Evolutionary conservation across 2,329 filamentous ascomycete species (phyloP).

Genomic region (Nectriaceae sp.): DNA sequence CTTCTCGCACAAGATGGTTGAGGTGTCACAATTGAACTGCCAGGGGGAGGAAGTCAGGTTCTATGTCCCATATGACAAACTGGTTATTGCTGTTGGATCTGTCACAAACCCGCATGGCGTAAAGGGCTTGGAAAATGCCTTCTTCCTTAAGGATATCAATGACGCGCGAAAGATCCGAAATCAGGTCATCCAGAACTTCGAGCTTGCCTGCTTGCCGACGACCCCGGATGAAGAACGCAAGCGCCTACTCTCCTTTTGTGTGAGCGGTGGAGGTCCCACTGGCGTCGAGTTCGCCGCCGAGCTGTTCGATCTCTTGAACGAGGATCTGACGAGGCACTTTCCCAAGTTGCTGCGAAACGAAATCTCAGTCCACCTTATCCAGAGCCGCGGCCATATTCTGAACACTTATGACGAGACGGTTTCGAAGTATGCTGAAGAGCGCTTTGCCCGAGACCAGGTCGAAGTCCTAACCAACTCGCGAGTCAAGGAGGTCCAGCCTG

Average conservation of each 20-base stretch:
- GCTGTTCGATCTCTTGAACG: slow-evolving; percentile 93
- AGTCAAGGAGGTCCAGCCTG: slow-evolving; percentile 82
- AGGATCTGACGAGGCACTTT: slow-evolving; percentile 83
- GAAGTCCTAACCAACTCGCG: slow-evolving; percentile 90
- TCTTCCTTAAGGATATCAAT: slow-evolving; percentile 93
- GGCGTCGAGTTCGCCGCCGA: slow-evolving; percentile 98
- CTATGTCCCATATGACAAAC: slow-evolving; percentile 96
- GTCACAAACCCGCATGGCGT: slow-evolving; percentile 95
- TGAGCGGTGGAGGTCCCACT: slow-evolving; percentile 92
- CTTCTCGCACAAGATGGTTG: slow-evolving; percentile 87
- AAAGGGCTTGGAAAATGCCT: slow-evolving; percentile 88
- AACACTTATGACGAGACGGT: slow-evolving; percentile 98
- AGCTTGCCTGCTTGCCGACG: slow-evolving; percentile 88
- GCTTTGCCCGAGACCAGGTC: slow-evolving; percentile 88
- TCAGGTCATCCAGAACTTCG: slow-evolving; percentile 84
- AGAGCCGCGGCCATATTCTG: slow-evolving; percentile 90
- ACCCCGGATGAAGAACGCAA: slow-evolving; percentile 85
- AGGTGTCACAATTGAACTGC: slow-evolving; percentile 73
- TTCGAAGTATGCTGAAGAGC: slow-evolving; percentile 87
- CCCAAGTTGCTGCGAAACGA: slow-evolving; percentile 92
- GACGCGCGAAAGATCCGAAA: slow-evolving; percentile 91
- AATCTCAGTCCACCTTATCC: slow-evolving; percentile 96
- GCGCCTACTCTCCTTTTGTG: slow-evolving; percentile 89
- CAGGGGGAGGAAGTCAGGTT: slow-evolving; percentile 76
- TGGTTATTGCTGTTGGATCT: slow-evolving; percentile 89